These are phyloP conservation scores for Eucalyptus fibrosa DNA, from an alignment of 345 rosid species.

Conservation along the genomic window DNA sequence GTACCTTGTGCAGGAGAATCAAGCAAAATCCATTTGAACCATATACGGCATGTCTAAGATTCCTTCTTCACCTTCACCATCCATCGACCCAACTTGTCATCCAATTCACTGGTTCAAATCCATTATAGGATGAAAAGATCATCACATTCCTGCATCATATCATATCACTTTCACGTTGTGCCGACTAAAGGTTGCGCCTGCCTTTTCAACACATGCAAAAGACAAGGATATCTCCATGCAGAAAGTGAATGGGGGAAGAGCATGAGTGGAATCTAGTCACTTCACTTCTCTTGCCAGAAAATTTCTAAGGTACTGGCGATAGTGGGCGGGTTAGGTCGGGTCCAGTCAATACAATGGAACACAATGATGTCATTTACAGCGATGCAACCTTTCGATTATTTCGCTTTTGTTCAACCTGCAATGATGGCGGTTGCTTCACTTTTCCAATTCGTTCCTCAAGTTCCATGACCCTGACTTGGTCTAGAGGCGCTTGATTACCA, in stretches of 20 bases:
- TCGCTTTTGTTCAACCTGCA: neutral
- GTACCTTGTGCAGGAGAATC: neutral
- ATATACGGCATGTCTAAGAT: neutral
- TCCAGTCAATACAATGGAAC: neutral
- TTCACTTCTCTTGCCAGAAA: neutral
- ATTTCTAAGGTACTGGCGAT: neutral
- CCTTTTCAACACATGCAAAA: neutral
- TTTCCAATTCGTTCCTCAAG: neutral
- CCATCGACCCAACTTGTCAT: neutral
- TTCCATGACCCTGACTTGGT: neutral
- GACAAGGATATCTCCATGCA: neutral
- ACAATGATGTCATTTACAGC: neutral
- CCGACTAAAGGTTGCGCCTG: neutral
- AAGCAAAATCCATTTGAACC: neutral
- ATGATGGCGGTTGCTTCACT: neutral
- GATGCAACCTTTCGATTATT: neutral
- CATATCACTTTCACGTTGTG: neutral
- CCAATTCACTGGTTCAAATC: neutral
- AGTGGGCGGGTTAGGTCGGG: neutral
- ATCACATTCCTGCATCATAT: neutral
- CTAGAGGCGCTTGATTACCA: neutral
- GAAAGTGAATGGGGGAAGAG: neutral
- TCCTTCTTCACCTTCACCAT: neutral
- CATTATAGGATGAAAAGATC: neutral
- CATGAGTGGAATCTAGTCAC: neutral